phyloP scores from a whole-genome alignment of 495 filamentous ascomycete species.

The Bombardia bombarda region DNA sequence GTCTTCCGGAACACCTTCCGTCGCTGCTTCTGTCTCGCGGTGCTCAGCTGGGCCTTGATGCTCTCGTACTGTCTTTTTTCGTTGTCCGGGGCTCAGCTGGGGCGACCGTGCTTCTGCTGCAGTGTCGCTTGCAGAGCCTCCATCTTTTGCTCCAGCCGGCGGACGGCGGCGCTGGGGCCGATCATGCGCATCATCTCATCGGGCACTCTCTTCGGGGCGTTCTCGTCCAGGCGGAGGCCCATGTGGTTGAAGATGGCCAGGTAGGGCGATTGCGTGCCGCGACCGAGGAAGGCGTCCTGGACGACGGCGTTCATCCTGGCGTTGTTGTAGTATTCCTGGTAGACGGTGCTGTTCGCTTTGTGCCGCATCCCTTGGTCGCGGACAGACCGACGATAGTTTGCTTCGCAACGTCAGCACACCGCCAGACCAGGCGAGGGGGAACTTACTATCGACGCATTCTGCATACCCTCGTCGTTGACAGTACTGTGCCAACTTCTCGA shows the following conservation, averaged over 20 bases:
- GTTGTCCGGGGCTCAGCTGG: neutral
- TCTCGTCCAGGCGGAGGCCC: conserved; percentile 8
- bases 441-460: conserved; percentile 9
- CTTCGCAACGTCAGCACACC: conserved; percentile 1
- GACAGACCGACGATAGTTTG: conserved; percentile 6
- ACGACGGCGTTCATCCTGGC: conserved; percentile 12
- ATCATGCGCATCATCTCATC: conserved; percentile 10
- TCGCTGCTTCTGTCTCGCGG: conserved; percentile 8
- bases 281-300: conserved; percentile 14
- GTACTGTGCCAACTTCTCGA: conserved; percentile 6
- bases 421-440: conserved; percentile 1
- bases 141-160: conserved; percentile 4
- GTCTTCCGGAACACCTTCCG: conserved; percentile 4
- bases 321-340: conserved; percentile 11
- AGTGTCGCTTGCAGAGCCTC: conserved; percentile 5
- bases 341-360: conserved; percentile 8
- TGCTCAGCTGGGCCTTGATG: conserved; percentile 2
- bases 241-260: conserved; percentile 11
- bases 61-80: conserved; percentile 5
- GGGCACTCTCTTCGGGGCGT: conserved; percentile 10
- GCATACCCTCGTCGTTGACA: conserved; percentile 5
- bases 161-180: conserved; percentile 7
- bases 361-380: conserved; percentile 10
- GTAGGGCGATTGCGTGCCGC: conserved; percentile 9
- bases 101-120: conserved; percentile 3